A percentile compares a stretch with the other conserved stretches of the same genome.
These are phyloP conservation scores for Neurospora africana DNA, from an alignment of 495 filamentous ascomycete genomes.

Conservation along the genomic window DNA sequence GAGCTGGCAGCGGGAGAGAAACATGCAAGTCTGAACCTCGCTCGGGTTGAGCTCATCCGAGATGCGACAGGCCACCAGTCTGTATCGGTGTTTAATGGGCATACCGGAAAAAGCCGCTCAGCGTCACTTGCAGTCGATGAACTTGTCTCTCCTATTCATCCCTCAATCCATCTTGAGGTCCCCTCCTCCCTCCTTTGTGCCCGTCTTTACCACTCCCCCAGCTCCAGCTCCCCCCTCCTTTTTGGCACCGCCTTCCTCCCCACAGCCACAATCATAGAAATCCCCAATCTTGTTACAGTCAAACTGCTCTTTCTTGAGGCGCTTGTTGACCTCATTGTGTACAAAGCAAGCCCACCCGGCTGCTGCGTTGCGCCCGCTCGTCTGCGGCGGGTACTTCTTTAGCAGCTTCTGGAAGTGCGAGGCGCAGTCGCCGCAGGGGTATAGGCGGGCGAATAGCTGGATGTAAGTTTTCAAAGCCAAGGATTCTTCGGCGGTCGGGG, in stretches of 20 bases:
- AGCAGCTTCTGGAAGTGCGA: conserved; percentile 79
- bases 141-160: conserved; percentile 7
- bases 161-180: conserved; percentile 34
- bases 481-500: conserved; percentile 72
- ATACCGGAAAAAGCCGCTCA: background rate
- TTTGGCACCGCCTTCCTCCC: conserved; percentile 52
- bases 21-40: background rate
- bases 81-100: background rate
- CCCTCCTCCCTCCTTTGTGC: conserved; percentile 4
- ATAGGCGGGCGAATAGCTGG: conserved; percentile 81
- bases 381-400: conserved; percentile 80
- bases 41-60: background rate
- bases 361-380: conserved; percentile 68
- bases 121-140: background rate
- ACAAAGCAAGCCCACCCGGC: conserved; percentile 90
- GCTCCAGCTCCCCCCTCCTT: conserved; percentile 5
- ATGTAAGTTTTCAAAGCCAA: conserved; percentile 76
- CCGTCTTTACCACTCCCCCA: background rate
- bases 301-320: conserved; percentile 70
- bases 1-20: background rate
- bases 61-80: background rate
- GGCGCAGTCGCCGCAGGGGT: conserved; percentile 94
- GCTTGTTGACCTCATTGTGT: conserved; percentile 88
- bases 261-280: conserved; percentile 93
- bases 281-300: conserved; percentile 86